These are phyloP conservation scores for Chamaenerion angustifolium DNA, from an alignment of 345 rosid species.

Conservation along the genomic window DNA sequence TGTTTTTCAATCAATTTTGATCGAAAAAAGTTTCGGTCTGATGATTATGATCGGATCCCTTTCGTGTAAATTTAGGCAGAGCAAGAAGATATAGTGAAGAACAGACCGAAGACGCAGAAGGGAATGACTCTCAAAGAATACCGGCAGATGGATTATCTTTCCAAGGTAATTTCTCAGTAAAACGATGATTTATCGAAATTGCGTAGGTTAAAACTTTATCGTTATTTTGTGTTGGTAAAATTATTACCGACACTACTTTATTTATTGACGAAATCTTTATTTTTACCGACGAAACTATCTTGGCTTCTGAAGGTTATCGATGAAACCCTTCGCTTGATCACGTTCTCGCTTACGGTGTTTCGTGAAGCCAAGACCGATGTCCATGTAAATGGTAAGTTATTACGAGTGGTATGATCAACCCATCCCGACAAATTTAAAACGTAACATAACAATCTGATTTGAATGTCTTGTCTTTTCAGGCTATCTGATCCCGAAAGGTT, in stretches of 20 bases:
- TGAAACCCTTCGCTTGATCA: slow-evolving; percentile 64
- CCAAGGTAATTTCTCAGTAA: slow-evolving; percentile 22
- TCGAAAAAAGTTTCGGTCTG: too few relatives aligned
- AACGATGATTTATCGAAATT: too few relatives aligned
- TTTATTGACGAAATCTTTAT: too few relatives aligned
- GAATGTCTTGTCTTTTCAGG: slow-evolving; percentile 25
- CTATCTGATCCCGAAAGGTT: slow-evolving; percentile 69
- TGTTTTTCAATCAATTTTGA: too few relatives aligned
- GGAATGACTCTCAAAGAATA: slow-evolving; percentile 50
- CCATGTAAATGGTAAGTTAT: slow-evolving; percentile 35
- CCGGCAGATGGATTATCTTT: slow-evolving; percentile 63
- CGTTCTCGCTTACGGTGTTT: slow-evolving; percentile 66
- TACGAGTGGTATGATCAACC: not conserved
- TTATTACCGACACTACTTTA: too few relatives aligned
- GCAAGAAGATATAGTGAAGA: slow-evolving; percentile 42
- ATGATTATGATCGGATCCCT: too few relatives aligned
- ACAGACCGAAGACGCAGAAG: slow-evolving; percentile 29
- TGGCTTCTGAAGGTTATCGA: slow-evolving; percentile 45
- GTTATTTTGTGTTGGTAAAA: too few relatives aligned
- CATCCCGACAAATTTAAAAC: too few relatives aligned
- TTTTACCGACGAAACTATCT: too few relatives aligned
- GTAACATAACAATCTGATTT: too few relatives aligned
- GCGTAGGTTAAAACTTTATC: too few relatives aligned
- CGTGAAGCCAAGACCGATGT: slow-evolving; percentile 59
- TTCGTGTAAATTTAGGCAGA: slow-evolving; percentile 33